Conservation (phyloP, 78 protist genomes). For the Anaeramoeba flamelloides region DNA sequence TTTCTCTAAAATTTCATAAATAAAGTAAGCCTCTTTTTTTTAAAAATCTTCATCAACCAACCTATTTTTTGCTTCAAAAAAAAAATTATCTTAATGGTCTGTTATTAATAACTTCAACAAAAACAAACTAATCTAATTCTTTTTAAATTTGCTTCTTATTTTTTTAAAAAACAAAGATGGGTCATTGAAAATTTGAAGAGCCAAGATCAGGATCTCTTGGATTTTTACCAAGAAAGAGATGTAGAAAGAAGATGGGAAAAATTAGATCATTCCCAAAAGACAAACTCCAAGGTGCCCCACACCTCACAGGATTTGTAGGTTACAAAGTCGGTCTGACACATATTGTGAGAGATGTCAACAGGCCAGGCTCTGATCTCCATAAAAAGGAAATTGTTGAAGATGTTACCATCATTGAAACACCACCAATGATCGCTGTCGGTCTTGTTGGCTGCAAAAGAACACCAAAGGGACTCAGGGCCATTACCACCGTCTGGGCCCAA, state of each 20-base stretch:
- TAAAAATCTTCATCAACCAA: no score
- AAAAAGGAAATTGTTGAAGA: constrained; percentile 96
- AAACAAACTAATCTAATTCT: no score
- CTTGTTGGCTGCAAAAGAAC: constrained; percentile 95
- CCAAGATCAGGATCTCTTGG: constrained; percentile 99
- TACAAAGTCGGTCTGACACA: constrained; percentile 99
- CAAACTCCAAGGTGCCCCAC: constrained; percentile 70
- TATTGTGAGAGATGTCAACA: constrained; percentile 92
- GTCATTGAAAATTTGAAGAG: constrained; percentile 72
- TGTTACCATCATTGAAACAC: constrained; percentile 96
- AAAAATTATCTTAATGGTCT: no score
- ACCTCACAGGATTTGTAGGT: constrained; percentile 97
- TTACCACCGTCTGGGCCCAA: constrained; percentile 96
- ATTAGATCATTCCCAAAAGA: constrained; percentile 99
- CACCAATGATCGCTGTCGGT: constrained; percentile 96
- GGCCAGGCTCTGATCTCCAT: constrained; percentile 84
- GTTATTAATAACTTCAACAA: no score
- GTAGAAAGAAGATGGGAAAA: constrained; percentile 66
- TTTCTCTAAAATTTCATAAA: no score
- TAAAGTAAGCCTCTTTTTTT: no score
- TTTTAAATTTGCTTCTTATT: no score
- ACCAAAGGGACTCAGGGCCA: constrained; percentile 77
- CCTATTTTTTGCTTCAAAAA: no score
- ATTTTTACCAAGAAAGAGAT: constrained; percentile 92
- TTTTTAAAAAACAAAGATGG: no score